Conservation (phyloP, 441 rosid species). For the Bocquillonia castaneifolia region DNA sequence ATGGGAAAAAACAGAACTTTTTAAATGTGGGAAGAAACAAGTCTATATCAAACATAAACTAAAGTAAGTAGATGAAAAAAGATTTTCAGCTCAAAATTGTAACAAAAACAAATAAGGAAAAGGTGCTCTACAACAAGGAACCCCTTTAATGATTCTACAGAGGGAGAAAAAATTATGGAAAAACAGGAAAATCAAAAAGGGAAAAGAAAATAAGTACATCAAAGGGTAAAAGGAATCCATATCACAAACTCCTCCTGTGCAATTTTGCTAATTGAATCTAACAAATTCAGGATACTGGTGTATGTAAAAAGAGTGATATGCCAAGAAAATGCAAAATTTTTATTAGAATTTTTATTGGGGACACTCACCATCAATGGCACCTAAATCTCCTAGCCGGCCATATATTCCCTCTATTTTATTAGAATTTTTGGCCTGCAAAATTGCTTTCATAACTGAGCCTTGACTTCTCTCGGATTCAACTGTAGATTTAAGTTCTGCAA, state of each 20-base stretch:
- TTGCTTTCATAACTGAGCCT: conserved; percentile 83
- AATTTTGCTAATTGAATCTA: neutral
- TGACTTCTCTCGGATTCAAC: conserved; percentile 87
- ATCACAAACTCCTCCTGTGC: neutral
- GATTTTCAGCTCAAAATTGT: neutral
- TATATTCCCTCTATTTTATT: conserved; percentile 80
- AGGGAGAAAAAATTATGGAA: neutral
- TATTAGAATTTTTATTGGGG: neutral
- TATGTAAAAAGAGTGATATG: neutral
- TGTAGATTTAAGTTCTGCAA: conserved; percentile 71
- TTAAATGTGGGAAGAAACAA: neutral
- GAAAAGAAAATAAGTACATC: too few species aligned
- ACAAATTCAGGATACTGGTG: neutral
- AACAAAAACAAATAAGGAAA: neutral
- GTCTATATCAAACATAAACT: neutral
- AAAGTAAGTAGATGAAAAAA: too few species aligned
- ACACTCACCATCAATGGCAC: conserved; percentile 88
- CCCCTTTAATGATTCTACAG: neutral
- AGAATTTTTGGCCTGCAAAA: conserved; percentile 73
- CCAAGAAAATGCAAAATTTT: neutral
- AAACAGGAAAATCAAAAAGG: too few species aligned
- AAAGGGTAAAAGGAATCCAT: neutral
- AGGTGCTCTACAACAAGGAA: neutral
- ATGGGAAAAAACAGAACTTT: neutral
- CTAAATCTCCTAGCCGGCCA: conserved; percentile 97